Conservation (phyloP, 352 stramenopile species). For the Pythium aquatile region DNA sequence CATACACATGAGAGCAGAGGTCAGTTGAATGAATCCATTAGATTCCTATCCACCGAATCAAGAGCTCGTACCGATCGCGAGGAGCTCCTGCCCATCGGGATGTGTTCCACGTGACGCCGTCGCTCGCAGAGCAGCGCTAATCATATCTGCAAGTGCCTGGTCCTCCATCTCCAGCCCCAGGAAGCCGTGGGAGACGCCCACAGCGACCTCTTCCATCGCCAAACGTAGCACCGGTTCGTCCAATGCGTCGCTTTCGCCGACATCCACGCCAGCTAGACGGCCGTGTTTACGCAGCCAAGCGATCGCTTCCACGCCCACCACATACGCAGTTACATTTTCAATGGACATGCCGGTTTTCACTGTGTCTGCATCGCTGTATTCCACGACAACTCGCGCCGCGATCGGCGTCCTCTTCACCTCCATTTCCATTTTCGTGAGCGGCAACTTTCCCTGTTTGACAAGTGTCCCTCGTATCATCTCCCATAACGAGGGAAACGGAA, state of each 20-base stretch:
- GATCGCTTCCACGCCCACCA: background rate
- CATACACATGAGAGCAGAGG: background rate
- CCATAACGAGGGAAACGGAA: conserved; percentile 8
- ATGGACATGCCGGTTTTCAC: background rate
- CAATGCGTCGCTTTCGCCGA: background rate
- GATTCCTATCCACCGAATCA: background rate
- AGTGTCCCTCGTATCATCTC: conserved; percentile 6
- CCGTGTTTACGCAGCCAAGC: background rate
- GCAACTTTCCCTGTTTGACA: background rate
- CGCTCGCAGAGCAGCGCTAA: conserved; percentile 4
- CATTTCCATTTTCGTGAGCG: conserved; percentile 2
- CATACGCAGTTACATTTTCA: conserved; percentile 1
- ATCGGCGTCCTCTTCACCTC: background rate
- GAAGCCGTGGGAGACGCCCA: conserved; percentile 37
- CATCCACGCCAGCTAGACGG: conserved; percentile 10
- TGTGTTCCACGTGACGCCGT: background rate
- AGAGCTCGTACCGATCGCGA: conserved; percentile 2
- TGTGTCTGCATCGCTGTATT: background rate
- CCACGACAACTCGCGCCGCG: conserved; percentile 8
- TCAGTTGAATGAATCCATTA: background rate
- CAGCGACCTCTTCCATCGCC: conserved; percentile 46
- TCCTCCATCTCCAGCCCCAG: conserved; percentile 30
- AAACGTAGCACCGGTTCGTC: conserved; percentile 33
- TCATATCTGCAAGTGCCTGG: background rate
- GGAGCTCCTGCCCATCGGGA: background rate